These are phyloP conservation scores for Boehmeria nivea DNA, from an alignment of 306 rosid species.

Conservation along the genomic window DNA sequence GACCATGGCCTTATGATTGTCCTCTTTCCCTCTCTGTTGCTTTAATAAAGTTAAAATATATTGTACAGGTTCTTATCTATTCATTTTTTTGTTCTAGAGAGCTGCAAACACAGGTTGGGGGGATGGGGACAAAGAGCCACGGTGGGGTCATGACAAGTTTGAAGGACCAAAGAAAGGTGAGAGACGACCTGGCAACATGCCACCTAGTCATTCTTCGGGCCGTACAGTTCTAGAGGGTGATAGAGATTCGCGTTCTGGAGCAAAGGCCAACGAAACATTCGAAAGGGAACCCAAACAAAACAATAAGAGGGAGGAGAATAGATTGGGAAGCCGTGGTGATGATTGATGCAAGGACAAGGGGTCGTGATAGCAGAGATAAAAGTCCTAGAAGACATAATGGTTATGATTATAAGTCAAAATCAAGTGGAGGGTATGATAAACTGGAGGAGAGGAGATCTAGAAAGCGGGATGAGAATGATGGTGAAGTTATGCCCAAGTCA, in stretches of 20 bases:
- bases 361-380: slow-evolving; percentile 33
- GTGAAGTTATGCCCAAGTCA: slow-evolving; percentile 29
- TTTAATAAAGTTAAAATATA: too few relatives aligned
- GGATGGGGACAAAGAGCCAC: slow-evolving; percentile 32
- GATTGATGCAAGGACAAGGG: slow-evolving; percentile 18
- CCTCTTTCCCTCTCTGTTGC: too few relatives aligned
- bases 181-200: slow-evolving; percentile 27
- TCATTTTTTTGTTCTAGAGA: slow-evolving; percentile 47
- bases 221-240: slow-evolving; percentile 27
- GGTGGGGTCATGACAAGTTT: slow-evolving; percentile 69
- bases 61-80: slow-evolving; percentile 3
- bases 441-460: slow-evolving; percentile 44
- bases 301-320: slow-evolving; percentile 39
- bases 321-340: slow-evolving; percentile 23
- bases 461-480: slow-evolving; percentile 26
- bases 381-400: slow-evolving; percentile 23
- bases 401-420: slow-evolving; percentile 31
- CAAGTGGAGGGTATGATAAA: slow-evolving; percentile 25
- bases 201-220: slow-evolving; percentile 26
- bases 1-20: too few relatives aligned
- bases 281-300: slow-evolving; percentile 31
- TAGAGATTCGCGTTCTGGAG: slow-evolving; percentile 29
- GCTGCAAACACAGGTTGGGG: slow-evolving; percentile 99
- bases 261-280: slow-evolving; percentile 24
- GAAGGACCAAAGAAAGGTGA: slow-evolving; percentile 42